Base-by-base conservation (phyloP, 208 protist genomes). In the Leptomonas pyrrhocoris region DNA sequence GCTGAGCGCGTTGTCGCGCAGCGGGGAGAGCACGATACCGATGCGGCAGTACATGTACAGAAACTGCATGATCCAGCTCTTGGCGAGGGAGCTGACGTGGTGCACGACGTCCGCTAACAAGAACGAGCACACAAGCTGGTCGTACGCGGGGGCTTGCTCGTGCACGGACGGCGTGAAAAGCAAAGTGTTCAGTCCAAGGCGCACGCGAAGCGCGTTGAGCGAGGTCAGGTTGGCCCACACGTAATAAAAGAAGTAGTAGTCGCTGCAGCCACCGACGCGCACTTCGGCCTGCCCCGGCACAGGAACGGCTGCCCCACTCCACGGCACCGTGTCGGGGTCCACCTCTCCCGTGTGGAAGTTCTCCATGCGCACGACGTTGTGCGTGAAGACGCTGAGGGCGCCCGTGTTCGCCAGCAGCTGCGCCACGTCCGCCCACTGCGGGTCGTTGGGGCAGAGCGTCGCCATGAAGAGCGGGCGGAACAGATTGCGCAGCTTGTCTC, bases 401-500 rank as follows among this genome's bases (percentile, higher is more conserved):
- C 91, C 87, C 11, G 99, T 96, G 56, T 98, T 89, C 45, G 94
- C 68, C 38, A 99, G 86, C 74, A 99, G 91, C 46, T 93, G 77
- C 49, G 97, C 85, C 8, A 99, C 84, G 45, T 98, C 88, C 7
- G 98, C 81, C 88, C 84, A 94, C 43, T 68, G 51, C 25, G 77
- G 65, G 40, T 89, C 85, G 8, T 23, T 55, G 13, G 98, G 98
- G 75, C 98, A 89, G 8, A 95, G 69, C 21, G 98, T 98, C 0
- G 97, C 98, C 79, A 99, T 98, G 53, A 99, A 98, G 34, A 99
- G 89, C 5, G 98, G 99, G 43, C 87, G 80, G 76, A 99, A 99
- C n/a, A 99, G 84, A 82, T 98, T 94, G n/a, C 82, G 86, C 64
- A 96, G 73, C 76, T 94, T 87, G 54, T 94, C 86, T 16, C 81